These are phyloP conservation scores for Cucurbita moschata DNA, from an alignment of 306 rosid genomes.

Conservation along the genomic window DNA sequence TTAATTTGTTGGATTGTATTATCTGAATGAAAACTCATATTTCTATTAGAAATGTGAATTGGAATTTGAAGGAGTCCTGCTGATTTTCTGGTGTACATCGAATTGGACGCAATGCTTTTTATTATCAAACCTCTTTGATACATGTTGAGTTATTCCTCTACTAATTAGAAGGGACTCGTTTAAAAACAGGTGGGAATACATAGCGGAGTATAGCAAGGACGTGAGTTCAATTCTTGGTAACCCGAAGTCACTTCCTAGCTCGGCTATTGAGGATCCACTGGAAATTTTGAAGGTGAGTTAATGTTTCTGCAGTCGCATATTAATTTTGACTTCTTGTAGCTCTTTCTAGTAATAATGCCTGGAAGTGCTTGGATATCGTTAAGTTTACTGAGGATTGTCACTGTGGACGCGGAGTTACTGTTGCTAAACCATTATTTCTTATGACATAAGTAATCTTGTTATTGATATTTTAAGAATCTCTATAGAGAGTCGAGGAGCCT, in stretches of 20 bases:
- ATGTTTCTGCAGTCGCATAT: not conserved
- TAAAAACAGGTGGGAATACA: conserved; percentile 71
- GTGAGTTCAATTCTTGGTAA: conserved; percentile 51
- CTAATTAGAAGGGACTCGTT: not conserved
- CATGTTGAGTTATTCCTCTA: not conserved
- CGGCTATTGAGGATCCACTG: conserved; percentile 45
- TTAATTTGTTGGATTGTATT: not conserved
- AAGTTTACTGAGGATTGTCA: not conserved
- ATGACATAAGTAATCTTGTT: not conserved
- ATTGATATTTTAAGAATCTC: conserved; percentile 2
- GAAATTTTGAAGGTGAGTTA: conserved; percentile 43
- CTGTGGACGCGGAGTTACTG: not conserved
- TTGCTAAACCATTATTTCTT: not conserved
- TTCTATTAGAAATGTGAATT: not conserved
- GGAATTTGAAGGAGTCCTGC: not conserved
- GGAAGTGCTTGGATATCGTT: not conserved
- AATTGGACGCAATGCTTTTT: not conserved
- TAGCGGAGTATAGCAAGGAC: conserved; percentile 76
- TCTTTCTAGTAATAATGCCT: not conserved
- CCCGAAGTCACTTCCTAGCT: conserved; percentile 25
- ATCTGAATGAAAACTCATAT: not conserved
- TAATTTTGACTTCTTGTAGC: not conserved
- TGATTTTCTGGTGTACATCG: not conserved
- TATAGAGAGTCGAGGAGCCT: conserved; percentile 61
- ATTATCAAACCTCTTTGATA: not conserved